phyloP scores from a whole-genome alignment of 306 rosid species.

The Cucurbita ficifolia region DNA sequence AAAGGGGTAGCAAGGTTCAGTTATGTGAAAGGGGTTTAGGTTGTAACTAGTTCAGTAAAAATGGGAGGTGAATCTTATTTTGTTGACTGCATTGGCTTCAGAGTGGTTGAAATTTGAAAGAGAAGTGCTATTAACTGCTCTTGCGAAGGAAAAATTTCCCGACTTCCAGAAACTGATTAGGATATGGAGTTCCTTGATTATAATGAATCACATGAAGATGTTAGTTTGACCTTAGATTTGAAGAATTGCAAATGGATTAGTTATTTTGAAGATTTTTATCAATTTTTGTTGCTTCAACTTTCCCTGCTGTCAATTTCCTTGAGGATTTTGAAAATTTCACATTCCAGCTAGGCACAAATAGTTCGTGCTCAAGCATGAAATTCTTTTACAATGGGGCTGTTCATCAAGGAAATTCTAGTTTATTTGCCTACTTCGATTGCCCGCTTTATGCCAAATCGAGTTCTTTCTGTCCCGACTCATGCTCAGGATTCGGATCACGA shows the following conservation, averaged over 20 bases:
- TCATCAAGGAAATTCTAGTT: not conserved
- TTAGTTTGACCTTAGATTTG: not conserved
- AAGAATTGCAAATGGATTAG: not conserved
- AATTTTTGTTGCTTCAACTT: not conserved
- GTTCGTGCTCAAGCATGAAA: not conserved
- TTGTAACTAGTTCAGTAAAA: not conserved
- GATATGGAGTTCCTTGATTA: slow-evolving; percentile 2
- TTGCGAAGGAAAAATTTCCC: not conserved
- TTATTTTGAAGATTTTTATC: not conserved
- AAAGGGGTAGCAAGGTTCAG: not conserved
- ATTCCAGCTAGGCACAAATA: not conserved
- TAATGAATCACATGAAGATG: not conserved
- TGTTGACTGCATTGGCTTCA: not conserved
- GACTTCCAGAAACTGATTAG: not conserved
- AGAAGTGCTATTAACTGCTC: not conserved
- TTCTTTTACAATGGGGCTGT: not conserved
- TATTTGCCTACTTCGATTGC: not conserved
- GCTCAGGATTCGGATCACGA: too few species aligned
- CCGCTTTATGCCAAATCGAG: not conserved
- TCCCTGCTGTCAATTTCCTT: not conserved
- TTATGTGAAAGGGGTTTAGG: not conserved
- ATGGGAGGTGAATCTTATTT: not conserved
- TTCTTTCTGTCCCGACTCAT: not conserved
- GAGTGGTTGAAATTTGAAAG: not conserved
- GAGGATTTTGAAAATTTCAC: not conserved